Percentiles rank a stretch among this genome's conserved stretches.
phyloP scores from a whole-genome alignment of 164 flowering plant species.

The Chimonanthus praecox region DNA sequence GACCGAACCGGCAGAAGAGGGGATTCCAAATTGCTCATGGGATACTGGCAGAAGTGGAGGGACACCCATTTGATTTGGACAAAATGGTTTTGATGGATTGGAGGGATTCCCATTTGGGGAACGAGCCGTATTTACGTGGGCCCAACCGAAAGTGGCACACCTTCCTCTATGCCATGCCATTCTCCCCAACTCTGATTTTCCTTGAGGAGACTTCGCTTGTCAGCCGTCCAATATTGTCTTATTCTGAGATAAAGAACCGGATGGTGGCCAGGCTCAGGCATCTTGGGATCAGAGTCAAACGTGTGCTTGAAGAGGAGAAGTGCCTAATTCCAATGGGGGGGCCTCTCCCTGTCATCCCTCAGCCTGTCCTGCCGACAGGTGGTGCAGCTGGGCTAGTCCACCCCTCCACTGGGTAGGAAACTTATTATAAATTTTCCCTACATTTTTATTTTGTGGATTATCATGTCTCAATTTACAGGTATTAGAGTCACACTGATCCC shows the following conservation, averaged over 20 bases:
- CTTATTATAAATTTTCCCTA: no score
- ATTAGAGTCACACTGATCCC: no score
- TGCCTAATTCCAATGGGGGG: conserved; percentile 92
- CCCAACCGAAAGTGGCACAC: conserved; percentile 47
- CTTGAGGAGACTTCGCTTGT: conserved; percentile 79
- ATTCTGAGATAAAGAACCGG: conserved; percentile 50
- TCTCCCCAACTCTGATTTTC: conserved; percentile 46
- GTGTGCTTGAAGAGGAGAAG: conserved; percentile 65
- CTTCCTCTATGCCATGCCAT: conserved; percentile 77
- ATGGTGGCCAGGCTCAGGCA: conserved; percentile 79
- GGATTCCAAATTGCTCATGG: conserved; percentile 85
- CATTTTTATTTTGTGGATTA: no score
- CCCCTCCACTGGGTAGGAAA: conserved; percentile 48
- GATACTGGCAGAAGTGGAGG: conserved; percentile 58
- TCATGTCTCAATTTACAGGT: no score
- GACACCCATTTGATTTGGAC: conserved; percentile 67
- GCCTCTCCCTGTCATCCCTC: conserved; percentile 67
- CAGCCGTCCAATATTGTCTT: conserved; percentile 52
- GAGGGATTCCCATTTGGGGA: conserved; percentile 68
- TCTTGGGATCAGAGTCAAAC: conserved; percentile 58
- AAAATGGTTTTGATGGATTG: conserved; percentile 86
- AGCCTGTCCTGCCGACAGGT: conserved; percentile 54
- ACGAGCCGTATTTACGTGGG: conserved; percentile 48
- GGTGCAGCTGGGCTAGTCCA: conserved; percentile 66
- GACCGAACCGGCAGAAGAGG: conserved; percentile 28